Base-by-base conservation (phyloP, 345 rosid genomes). In the Atalantia buxifolia region DNA sequence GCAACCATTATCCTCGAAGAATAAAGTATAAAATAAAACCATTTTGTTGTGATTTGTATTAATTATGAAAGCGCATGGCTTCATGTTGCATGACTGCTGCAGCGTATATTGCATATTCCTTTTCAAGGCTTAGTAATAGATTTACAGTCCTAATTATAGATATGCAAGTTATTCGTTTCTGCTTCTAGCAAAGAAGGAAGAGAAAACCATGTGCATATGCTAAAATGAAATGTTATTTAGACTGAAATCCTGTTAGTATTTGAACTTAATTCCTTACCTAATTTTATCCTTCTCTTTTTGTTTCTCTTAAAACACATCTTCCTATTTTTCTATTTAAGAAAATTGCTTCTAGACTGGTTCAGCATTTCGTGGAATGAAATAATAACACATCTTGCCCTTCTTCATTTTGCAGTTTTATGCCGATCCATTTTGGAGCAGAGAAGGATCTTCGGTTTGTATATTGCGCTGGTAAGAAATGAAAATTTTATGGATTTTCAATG, bases 401-500 rank as follows among this genome's bases (percentile, higher is more conserved):
- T 76, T 69, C 62, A 75, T 74, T 80, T 76, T 81, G 35, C 88
- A 96, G 99, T 81, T 94, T 92, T 87, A 89, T 92, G 87, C 97
- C 98, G 10, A 79, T 92, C 77, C 97, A 92, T 87, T 82, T 75
- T 77, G 95, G 98, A 55, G 98, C 94, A 24, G 98, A 96, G 86
- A 89, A 76, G 65, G 97, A 92, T 85, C 97, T 96, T 80, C 92
- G 95, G 28, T 96, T 96, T 81, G 78, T 90, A 48, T 96, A 91
- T 78, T 96, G 98, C 87, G 97, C 98, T 63, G 95, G 99, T 94
- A 87, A 89, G 98, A 59, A 85, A 18, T 70, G 72, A 78, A 68
- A 76, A 73, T 10, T 12, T 59, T 61, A 38, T 74, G 55, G 27
- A 72, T 66, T 63, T 67, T 62, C 31, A 60, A 6, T 81, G 48